Conservation (phyloP, 2,329 filamentous ascomycete genomes). For the Colletotrichum echinochloae region DNA sequence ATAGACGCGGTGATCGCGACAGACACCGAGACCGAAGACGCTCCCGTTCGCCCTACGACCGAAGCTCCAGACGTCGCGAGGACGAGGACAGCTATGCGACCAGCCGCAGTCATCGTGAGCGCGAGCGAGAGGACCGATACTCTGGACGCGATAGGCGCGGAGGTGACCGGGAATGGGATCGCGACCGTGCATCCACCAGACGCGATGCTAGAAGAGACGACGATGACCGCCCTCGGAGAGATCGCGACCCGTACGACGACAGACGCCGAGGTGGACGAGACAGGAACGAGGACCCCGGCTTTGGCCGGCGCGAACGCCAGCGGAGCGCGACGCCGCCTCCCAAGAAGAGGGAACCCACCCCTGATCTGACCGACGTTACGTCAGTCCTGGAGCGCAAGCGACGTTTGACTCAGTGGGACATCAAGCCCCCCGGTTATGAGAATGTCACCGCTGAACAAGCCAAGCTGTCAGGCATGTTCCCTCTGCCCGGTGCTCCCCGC, state of each 20-base stretch:
- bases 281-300: constrained; percentile 51
- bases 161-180: constrained; percentile 79
- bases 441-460: constrained; percentile 98
- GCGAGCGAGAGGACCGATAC: constrained; percentile 94
- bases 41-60: constrained; percentile 86
- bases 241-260: constrained; percentile 65
- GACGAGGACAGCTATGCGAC: constrained; percentile 89
- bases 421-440: constrained; percentile 98
- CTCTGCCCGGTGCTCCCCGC: constrained; percentile 91
- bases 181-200: constrained; percentile 72
- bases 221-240: constrained; percentile 69
- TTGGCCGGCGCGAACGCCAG: constrained; percentile 64
- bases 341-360: constrained; percentile 95
- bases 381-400: constrained; percentile 88
- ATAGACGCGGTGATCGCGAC: constrained; percentile 52
- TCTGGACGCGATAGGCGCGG: constrained; percentile 70
- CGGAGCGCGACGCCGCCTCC: constrained; percentile 84
- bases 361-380: constrained; percentile 89
- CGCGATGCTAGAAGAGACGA: constrained; percentile 75
- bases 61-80: constrained; percentile 76
- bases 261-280: constrained; percentile 64
- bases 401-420: constrained; percentile 98
- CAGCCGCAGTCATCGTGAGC: constrained; percentile 90
- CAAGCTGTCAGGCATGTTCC: constrained; percentile 99
- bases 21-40: constrained; percentile 74